Conservation (phyloP, 1,139 yeast species). For the Sugiyamaella novakii region DNA sequence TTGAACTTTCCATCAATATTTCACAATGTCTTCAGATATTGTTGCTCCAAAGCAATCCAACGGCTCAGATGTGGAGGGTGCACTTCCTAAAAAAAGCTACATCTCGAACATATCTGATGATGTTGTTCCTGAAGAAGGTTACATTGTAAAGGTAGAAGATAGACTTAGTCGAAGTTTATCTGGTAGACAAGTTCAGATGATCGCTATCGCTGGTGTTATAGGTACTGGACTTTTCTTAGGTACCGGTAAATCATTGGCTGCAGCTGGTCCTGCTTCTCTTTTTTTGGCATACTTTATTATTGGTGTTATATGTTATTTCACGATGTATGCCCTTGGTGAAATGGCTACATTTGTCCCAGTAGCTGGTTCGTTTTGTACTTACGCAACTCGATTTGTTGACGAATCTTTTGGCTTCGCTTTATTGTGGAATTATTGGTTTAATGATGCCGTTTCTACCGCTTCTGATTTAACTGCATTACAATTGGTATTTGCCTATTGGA, state of each 20-base stretch:
- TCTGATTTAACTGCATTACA: slow-evolving; percentile 63
- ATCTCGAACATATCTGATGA: too few species aligned
- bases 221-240: slow-evolving; percentile 62
- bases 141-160: slow-evolving; percentile 28
- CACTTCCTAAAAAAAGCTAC: too few species aligned
- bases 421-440: slow-evolving; percentile 64
- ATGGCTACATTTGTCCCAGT: slow-evolving; percentile 64
- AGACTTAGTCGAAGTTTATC: slow-evolving; percentile 46
- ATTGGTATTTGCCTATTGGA: slow-evolving; percentile 62
- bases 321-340: slow-evolving; percentile 64
- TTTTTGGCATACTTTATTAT: slow-evolving; percentile 52
- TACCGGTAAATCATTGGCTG: slow-evolving; percentile 54
- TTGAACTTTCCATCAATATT: too few species aligned
- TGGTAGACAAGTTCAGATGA: slow-evolving; percentile 55
- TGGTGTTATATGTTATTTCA: slow-evolving; percentile 55
- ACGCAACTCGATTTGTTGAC: slow-evolving; percentile 60
- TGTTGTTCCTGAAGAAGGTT: slow-evolving; percentile 15
- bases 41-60: too few species aligned
- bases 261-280: slow-evolving; percentile 59
- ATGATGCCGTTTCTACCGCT: slow-evolving; percentile 64
- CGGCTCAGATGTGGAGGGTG: too few species aligned
- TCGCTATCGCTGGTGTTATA: slow-evolving; percentile 47
- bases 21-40: too few species aligned
- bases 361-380: slow-evolving; percentile 64
- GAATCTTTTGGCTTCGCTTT: slow-evolving; percentile 66